Evolutionary conservation across 495 filamentous ascomycete genomes (phyloP).

Genomic region (Daldinia loculata): DNA sequence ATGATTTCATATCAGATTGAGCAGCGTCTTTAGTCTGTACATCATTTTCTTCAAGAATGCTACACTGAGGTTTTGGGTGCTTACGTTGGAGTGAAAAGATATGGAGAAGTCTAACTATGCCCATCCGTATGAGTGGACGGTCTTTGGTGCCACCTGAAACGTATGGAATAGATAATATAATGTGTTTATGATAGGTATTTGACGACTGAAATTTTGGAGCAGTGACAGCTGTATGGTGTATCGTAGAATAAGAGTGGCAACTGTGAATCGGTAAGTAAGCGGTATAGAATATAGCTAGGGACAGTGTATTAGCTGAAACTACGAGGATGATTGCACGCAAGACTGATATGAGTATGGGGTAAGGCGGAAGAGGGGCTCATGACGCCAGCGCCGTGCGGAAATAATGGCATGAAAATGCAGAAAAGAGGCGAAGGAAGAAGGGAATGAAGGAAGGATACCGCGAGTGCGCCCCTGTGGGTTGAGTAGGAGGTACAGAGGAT

Average conservation of each 20-base stretch:
- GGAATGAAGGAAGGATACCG: slow-evolving; percentile 1
- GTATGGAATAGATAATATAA: background rate
- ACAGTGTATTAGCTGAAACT: background rate
- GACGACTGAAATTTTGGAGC: no score
- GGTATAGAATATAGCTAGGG: slow-evolving; percentile 2
- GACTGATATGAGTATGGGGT: slow-evolving; percentile 7
- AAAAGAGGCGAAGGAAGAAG: background rate
- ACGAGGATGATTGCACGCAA: slow-evolving; percentile 14
- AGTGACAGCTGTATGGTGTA: background rate
- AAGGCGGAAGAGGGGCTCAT: background rate
- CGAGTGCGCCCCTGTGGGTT: background rate
- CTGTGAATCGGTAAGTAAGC: slow-evolving; percentile 20
- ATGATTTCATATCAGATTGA: background rate
- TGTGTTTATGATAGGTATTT: background rate
- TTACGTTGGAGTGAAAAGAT: background rate
- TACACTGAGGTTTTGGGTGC: background rate
- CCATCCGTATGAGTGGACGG: background rate
- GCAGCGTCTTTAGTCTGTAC: background rate
- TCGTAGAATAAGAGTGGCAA: slow-evolving; percentile 1
- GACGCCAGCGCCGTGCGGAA: slow-evolving; percentile 8
- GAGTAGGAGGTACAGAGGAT: background rate
- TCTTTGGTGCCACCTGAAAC: background rate
- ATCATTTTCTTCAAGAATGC: background rate
- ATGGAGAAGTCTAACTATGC: background rate
- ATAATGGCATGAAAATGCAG: background rate